Base-by-base conservation (phyloP, 805 yeast genomes). In the Spathaspora sp. region DNA sequence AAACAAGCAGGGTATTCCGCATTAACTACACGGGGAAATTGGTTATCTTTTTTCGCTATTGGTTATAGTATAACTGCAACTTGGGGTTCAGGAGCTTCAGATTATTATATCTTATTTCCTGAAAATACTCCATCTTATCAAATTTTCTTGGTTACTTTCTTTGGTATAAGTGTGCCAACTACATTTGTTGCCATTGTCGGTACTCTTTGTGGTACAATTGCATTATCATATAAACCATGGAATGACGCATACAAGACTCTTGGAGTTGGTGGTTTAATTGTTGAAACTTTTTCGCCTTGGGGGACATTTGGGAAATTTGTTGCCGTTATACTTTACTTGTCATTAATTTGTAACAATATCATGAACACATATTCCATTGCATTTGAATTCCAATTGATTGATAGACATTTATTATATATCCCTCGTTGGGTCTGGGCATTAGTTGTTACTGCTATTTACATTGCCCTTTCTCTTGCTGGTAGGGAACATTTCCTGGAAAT, bases 361-460 rank as follows among this genome's bases (percentile, higher is more conserved):
- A 59, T 70, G 60, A 70, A 69, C 57, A 66, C 73, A 2, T 70
- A 70, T 52, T 69, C 73, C 5, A 61, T 65, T 11, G 73, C 70
- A 1, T 65, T 70, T 48, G 72, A 67, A 32, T 55, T 69, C 20
- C 75, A 69, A 47, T 57, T 69, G 48, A 62, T 67, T n/a, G 69
- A 64, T 42, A 48, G 56, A 5, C 55, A 53, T 19, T 55, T 70
- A 38, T 65, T 68, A 9, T 51, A 54, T 19, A 55, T 71, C 19
- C 76, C 76, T 0, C 56, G 76, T 39, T 72, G 76, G 76, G 47
- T 62, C 18, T 72, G 73, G 72, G 69, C 75, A 11, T 49, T 68
- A 8, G 48, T 65, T 11, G 50, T 68, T 38, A 72, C 75, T 0
- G 68, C 60, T 2, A 53, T 72, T 10, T 64, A 65, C 57, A 59